Percentiles rank a stretch among this genome's conserved stretches.
Conservation (phyloP, 768 basidiomycete genomes). For the Serendipita vermifera region DNA sequence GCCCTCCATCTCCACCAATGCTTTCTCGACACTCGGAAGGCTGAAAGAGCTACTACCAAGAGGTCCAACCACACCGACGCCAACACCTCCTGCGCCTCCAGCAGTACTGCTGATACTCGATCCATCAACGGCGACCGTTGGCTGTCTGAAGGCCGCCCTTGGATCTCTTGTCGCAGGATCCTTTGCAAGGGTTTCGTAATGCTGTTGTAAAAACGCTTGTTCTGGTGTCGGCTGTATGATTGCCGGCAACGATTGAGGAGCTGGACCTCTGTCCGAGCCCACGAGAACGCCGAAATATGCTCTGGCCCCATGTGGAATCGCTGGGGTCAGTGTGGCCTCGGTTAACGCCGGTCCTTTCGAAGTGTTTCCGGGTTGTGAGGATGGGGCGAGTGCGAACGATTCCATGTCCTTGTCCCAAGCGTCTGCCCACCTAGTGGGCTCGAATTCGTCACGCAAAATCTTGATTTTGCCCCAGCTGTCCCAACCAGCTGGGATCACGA, state of each 20-base stretch:
- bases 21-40: conserved; percentile 78
- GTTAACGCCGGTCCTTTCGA: no score
- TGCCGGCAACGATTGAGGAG: conserved; percentile 56
- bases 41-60: conserved; percentile 77
- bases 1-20: conserved; percentile 77
- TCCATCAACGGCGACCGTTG: conserved; percentile 31
- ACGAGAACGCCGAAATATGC: background rate
- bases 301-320: background rate
- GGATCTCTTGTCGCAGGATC: conserved; percentile 87
- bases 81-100: conserved; percentile 27
- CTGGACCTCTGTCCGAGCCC: conserved; percentile 1
- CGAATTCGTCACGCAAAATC: conserved; percentile 83
- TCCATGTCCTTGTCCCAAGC: conserved; percentile 63
- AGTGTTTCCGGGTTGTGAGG: no score
- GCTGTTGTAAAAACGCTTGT: conserved; percentile 78
- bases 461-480: conserved; percentile 95
- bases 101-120: conserved; percentile 27
- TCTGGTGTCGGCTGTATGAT: conserved; percentile 78
- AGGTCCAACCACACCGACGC: conserved; percentile 74
- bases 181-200: conserved; percentile 85
- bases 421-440: conserved; percentile 64
- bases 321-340: background rate
- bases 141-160: conserved; percentile 72
- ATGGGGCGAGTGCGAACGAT: background rate
- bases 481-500: conserved; percentile 92